Base-by-base conservation (phyloP, 768 basidiomycete species). In the Hydnum rufescens region DNA sequence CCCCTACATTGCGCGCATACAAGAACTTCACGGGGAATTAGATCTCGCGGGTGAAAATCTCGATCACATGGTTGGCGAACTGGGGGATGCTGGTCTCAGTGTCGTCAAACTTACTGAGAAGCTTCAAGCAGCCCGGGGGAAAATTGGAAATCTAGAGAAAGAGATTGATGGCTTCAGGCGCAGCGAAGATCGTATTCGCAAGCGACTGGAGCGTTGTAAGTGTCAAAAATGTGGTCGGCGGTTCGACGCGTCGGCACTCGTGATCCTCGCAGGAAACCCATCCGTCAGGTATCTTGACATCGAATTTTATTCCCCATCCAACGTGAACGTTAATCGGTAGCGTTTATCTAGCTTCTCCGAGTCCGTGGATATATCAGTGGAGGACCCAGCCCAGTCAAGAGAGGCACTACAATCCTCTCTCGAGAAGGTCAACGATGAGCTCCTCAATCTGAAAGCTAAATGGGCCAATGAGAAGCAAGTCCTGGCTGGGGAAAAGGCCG, bases 31-130 rank as follows among this genome's bases (percentile, higher is more conserved):
- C 25, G 25, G 8, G 13, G 18, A 51, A 34, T 30, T 43, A 6
- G 25, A 34, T 13, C 28, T 18, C 8, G 49, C 49, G 8, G 29
- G 29, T 18, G 49, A 51, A 32, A 51, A 51, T 32, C 29, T 43
- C 13, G 49, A 51, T 28, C 13, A 26, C 13, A 26, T 26, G 44
- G 25, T 47, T 8, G 26, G 36, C 1, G 23, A 51, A 50, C 55
- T 53, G 49, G 34, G 51, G 55, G 30, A 62, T 2, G 87, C 86
- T 5, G 88, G 92, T 61, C 78, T 81, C 32, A 81, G 75, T 58
- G 83, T 92, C 51, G 89, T 92, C 58, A 80, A 87, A 60, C 89
- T 90, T 63, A 70, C 92, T 16, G 85, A 87, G 61, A 77, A 80
- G 50, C 76, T 92, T 2, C 82, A 85, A 60, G 79, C 87, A 53